Conservation (phyloP, 192 early-diverging fungal genomes). For the Linnemannia hyalina region DNA sequence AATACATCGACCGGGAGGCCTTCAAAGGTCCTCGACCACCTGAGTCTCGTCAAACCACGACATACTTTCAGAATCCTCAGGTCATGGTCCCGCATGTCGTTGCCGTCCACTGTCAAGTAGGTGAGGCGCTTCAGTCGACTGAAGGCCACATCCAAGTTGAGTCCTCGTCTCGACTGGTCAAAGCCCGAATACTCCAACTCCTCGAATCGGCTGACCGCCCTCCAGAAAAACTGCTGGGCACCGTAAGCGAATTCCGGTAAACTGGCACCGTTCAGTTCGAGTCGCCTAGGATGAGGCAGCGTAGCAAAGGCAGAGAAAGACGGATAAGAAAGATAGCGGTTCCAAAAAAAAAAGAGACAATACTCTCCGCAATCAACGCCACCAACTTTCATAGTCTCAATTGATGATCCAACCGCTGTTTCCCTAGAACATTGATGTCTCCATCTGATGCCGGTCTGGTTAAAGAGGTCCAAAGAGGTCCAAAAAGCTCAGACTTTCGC, state of each 20-base stretch:
- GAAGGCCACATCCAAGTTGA: not conserved
- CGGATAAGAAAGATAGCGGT: too few species aligned
- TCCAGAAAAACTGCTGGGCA: not conserved
- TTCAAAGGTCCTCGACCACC: not conserved
- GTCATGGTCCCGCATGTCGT: not conserved
- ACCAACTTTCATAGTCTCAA: too few species aligned
- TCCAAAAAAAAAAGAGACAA: too few species aligned
- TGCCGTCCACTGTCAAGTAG: not conserved
- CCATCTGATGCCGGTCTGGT: too few species aligned
- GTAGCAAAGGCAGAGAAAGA: not conserved
- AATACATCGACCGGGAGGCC: not conserved
- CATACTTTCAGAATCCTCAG: not conserved
- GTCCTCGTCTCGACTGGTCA: not conserved
- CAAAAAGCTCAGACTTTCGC: too few species aligned
- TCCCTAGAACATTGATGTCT: too few species aligned
- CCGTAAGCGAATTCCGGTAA: not conserved
- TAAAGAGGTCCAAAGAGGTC: too few species aligned
- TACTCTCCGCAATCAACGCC: too few species aligned
- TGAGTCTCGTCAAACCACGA: not conserved
- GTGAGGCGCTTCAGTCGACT: not conserved
- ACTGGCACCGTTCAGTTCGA: not conserved
- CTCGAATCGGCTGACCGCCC: not conserved
- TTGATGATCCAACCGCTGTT: too few species aligned
- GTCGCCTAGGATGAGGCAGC: not conserved
- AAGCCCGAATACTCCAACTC: not conserved